Base-by-base conservation (phyloP, 441 rosid genomes). In the Capsella rubella region DNA sequence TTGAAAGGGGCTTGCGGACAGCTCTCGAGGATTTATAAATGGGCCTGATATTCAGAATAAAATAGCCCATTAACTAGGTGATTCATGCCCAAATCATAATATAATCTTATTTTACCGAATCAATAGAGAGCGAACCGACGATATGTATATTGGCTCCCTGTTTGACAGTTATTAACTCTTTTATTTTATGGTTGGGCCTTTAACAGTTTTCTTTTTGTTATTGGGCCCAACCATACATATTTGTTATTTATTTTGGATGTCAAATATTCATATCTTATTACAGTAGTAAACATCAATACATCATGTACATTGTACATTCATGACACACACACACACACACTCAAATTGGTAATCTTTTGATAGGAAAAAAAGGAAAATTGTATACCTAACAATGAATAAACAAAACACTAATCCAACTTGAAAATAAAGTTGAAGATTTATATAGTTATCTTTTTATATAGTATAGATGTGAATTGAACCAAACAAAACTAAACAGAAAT, bases 151-250 rank as follows among this genome's bases (percentile, higher is more conserved):
- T 34, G 8, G 37, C 8, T 54, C 50, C 49, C 29, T 63, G 57
- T 55, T 59, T 59, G 67, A 71, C 39, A 73, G 34, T 65, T 56
- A 21, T 21, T 21, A 73, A 56, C 45, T 49, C 57, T 45, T 35
- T 14, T 2, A 50, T 35, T n/a, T n/a, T 15, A 15, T 35, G n/a
- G 27, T 10, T 31, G 18, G 42, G 58, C 18, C 29, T 61, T 71
- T 51, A 6, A 21, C 34, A 5, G 13, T 8, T 37, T 73, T 46
- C 15, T 37, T 34, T 34, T 31, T 31, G 8, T 21, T 21, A 21
- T 21, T 21, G 25, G 25, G 25, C 25, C 25, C 49, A n/a, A 43
- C 49, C 15, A 14, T n/a, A 43, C 15, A 43, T 43, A 43, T 43
- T 14, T 45, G 49, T 43, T 14, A 43, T 14, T 43, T 14, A 34